Conservation (phyloP, 2,329 filamentous ascomycete genomes). For the Daldinia eschscholtzii region DNA sequence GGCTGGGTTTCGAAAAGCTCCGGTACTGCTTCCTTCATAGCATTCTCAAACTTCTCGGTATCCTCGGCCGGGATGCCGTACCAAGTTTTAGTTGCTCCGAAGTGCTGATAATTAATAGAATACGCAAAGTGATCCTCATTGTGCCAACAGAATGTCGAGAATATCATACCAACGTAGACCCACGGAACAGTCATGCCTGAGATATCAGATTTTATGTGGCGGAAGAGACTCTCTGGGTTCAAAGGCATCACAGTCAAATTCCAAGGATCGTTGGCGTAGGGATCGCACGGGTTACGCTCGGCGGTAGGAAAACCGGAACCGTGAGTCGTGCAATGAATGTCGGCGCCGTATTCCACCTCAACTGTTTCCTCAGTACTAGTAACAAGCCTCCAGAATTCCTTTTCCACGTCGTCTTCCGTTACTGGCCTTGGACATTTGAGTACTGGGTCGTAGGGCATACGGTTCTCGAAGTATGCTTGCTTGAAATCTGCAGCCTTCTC, state of each 20-base stretch:
- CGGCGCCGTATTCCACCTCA: slow-evolving; percentile 97
- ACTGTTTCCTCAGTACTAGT: slow-evolving; percentile 95
- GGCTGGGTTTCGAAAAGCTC: slow-evolving; percentile 98
- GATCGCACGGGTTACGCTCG: slow-evolving; percentile 87
- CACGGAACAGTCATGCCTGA: slow-evolving; percentile 99
- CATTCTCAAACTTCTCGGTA: slow-evolving; percentile 92
- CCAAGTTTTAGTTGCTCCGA: slow-evolving; percentile 98
- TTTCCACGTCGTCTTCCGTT: slow-evolving; percentile 94
- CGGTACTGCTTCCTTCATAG: slow-evolving; percentile 94
- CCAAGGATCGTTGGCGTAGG: slow-evolving; percentile 92
- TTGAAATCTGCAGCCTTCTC: slow-evolving; percentile 97
- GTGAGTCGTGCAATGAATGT: slow-evolving; percentile 98
- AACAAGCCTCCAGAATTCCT: slow-evolving; percentile 96
- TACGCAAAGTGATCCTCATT: slow-evolving; percentile 99
- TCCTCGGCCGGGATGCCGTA: slow-evolving; percentile 97
- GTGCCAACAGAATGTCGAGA: slow-evolving; percentile 99
- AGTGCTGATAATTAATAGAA: slow-evolving; percentile 98
- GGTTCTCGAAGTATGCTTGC: slow-evolving; percentile 89
- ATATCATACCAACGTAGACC: slow-evolving; percentile 99
- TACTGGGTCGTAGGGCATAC: slow-evolving; percentile 88
- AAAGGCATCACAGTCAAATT: slow-evolving; percentile 94
- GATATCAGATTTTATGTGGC: slow-evolving; percentile 97
- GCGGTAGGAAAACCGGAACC: slow-evolving; percentile 96
- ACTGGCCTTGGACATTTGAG: slow-evolving; percentile 84
- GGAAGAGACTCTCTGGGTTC: slow-evolving; percentile 90